Evolutionary conservation across 1,284 basidiomycete species (phyloP), one percentile per base, ranked within the genome.

Genomic region (Exobasidium rhododendri): DNA sequence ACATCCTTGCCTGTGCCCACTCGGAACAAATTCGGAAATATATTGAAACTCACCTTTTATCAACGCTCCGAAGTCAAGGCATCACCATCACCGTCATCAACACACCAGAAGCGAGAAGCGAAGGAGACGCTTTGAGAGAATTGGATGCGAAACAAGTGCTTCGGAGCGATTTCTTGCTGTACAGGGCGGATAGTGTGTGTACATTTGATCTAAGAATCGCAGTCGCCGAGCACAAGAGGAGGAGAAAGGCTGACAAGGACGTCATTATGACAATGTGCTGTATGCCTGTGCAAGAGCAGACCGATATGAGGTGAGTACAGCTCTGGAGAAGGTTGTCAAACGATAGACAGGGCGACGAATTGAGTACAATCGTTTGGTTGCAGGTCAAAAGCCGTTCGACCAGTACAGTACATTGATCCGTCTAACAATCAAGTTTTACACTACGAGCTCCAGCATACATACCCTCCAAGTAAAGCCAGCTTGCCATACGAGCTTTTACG

Each of bases 81-180:
- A 62, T 63, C 31, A 69, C 63, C 45, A 59, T 96, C 67, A 86
- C 89, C 49, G 89, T 92, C 59, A 89, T 96, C 66, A 85, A 92
- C 70, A 92, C 90, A 20, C 88, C 90, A 59, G 88, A 91, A 74
- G 93, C 92, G 1, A 89, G 88, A 80, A 92, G 92, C 1, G 88
- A 91, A 0, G 94, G 96, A 13, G 96, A 98, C 80, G 93, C 93
- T 31, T 87, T 99, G 85, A 88, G 96, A 65, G 94, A 98, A 81
- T 88, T 97, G 69, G 97, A 98, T 82, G 90, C 89, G 35, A 67
- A 75, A 59, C 88, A 92, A 70, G 86, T 98, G 73, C 89, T 98
- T 73, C 91, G 91, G 29, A 86, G 86, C 62, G 94, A 98, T 59
- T 80, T 79, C 51, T 59, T 79, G 26, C 88, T 99, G 67, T 89